A percentile compares a stretch with the other conserved stretches of the same genome.
phyloP scores from a whole-genome alignment of 2,329 filamentous ascomycete species.

The Diaporthe eres region DNA sequence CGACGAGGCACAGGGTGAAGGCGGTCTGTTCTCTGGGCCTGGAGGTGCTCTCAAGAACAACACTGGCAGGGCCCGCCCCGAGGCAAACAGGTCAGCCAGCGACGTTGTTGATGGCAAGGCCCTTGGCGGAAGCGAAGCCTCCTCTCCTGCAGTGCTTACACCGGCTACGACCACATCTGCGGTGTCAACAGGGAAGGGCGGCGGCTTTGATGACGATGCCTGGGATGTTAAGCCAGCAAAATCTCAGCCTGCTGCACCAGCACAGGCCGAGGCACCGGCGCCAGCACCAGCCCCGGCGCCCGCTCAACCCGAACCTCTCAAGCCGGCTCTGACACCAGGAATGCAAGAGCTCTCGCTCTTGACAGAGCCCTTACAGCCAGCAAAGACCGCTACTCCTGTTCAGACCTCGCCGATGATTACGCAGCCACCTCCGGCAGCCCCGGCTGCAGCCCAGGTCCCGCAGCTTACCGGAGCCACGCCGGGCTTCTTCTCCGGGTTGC shows the following conservation, averaged over 20 bases:
- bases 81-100: conserved; percentile 86
- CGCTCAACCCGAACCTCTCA: conserved; percentile 53
- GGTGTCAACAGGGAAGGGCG: conserved; percentile 44
- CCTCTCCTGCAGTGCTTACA: conserved; percentile 47
- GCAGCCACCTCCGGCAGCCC: conserved; percentile 49
- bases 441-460: conserved; percentile 52
- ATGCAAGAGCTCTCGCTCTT: conserved; percentile 71
- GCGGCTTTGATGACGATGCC: conserved; percentile 94
- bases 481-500: conserved; percentile 68
- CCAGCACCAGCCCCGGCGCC: conserved; percentile 55
- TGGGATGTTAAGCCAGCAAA: conserved; percentile 94
- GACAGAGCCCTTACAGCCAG: conserved; percentile 66
- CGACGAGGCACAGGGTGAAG: conserved; percentile 61
- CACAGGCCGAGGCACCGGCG: conserved; percentile 53
- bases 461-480: conserved; percentile 70
- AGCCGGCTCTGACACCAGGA: conserved; percentile 75
- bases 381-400: conserved; percentile 55
- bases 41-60: conserved; percentile 95
- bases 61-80: conserved; percentile 90
- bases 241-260: conserved; percentile 54
- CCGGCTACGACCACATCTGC: conserved; percentile 43
- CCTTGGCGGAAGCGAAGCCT: conserved; percentile 72
- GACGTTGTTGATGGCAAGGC: conserved; percentile 91
- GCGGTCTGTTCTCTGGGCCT: conserved; percentile 90
- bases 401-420: conserved; percentile 52